Evolutionary conservation across 2,329 filamentous ascomycete genomes (phyloP).

Genomic region (Exserohilum turcica): DNA sequence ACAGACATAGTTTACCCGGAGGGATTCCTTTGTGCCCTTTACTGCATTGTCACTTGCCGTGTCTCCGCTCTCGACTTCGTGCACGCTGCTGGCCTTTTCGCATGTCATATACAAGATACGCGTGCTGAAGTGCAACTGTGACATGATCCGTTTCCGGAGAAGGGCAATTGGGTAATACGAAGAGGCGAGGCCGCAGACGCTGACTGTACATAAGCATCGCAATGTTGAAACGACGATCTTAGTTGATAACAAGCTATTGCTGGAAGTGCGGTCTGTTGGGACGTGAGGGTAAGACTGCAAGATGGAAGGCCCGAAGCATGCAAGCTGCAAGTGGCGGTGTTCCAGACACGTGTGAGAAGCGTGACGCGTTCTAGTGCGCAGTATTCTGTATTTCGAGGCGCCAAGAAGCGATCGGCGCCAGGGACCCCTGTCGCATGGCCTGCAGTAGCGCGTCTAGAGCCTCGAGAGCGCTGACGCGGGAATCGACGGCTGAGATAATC

Average conservation of each 20-base stretch:
- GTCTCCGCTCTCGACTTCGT: not conserved
- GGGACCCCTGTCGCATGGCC: not conserved
- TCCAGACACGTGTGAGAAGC: not conserved
- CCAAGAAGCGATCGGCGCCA: constrained; percentile 3
- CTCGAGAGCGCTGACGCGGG: not conserved
- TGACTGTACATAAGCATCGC: no score
- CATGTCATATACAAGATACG: not conserved
- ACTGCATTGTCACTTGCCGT: not conserved
- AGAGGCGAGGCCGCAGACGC: no score
- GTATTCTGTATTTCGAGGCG: not conserved
- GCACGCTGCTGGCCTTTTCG: not conserved
- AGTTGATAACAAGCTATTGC: no score
- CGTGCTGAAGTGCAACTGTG: no score
- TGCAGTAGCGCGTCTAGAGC: constrained; percentile 1
- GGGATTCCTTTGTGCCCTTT: not conserved
- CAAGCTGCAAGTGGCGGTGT: not conserved
- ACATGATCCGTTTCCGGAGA: no score
- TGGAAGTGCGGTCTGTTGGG: no score
- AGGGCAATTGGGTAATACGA: no score
- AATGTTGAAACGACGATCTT: no score
- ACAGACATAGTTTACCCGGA: not conserved
- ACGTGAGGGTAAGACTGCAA: not conserved
- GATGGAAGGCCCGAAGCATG: not conserved
- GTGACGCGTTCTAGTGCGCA: not conserved
- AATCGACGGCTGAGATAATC: not conserved